These are phyloP conservation scores for Bauhinia variegata DNA, from an alignment of 306 rosid species.

Conservation along the genomic window DNA sequence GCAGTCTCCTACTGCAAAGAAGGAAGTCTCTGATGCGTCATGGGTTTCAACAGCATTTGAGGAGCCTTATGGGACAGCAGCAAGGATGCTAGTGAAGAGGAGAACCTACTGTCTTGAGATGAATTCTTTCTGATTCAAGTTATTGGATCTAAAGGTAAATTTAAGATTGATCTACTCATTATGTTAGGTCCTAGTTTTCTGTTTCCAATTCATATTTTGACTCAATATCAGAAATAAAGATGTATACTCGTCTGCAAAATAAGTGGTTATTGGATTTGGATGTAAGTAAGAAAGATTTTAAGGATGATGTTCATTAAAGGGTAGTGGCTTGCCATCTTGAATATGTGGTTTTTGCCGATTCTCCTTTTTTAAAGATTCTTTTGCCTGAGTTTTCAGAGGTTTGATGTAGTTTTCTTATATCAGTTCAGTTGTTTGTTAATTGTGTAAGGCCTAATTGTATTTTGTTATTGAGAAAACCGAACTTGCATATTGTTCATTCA, in stretches of 20 bases:
- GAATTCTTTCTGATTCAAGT: constrained; percentile 80
- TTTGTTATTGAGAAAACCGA: constrained; percentile 1
- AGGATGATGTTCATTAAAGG: constrained; percentile 14
- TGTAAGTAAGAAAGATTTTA: not conserved
- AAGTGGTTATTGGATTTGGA: not conserved
- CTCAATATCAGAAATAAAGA: not conserved
- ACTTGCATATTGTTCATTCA: constrained; percentile 4
- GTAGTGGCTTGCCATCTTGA: constrained; percentile 5
- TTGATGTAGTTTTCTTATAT: constrained; percentile 10
- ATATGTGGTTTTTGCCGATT: no score
- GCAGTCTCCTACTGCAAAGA: constrained; percentile 51
- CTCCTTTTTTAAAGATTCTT: not conserved
- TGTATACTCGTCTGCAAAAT: not conserved
- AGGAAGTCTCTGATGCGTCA: constrained; percentile 80
- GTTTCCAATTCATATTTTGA: not conserved
- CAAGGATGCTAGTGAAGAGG: constrained; percentile 86
- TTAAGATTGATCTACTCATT: not conserved
- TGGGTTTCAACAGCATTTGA: constrained; percentile 94
- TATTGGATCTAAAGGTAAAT: constrained; percentile 46
- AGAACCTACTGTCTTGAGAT: constrained; percentile 98
- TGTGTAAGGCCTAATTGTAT: not conserved
- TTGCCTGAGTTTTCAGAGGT: not conserved
- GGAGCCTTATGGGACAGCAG: no score
- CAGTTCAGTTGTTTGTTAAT: not conserved
- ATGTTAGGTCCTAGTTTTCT: not conserved